Percentiles rank a stretch among this genome's conserved stretches.
Conservation (phyloP, 2,329 filamentous ascomycete genomes). For the Clonostachys chloroleuca region DNA sequence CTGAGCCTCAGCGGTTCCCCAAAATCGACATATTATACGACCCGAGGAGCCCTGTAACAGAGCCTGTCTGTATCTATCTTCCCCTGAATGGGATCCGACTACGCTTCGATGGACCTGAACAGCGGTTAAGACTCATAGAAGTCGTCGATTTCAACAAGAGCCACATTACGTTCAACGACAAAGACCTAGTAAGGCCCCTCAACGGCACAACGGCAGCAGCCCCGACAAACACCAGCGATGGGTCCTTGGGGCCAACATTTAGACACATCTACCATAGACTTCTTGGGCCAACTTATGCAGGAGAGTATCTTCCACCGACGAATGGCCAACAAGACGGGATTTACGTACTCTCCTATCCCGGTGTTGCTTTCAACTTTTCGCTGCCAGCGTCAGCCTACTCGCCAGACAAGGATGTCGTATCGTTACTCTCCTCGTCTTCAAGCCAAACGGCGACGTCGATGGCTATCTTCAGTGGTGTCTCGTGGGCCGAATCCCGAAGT, state of each 20-base stretch:
- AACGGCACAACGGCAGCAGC: conserved; percentile 26
- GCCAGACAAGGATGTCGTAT: conserved; percentile 74
- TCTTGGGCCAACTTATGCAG: conserved; percentile 90
- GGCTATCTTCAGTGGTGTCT: conserved; percentile 86
- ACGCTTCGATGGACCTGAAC: conserved; percentile 90
- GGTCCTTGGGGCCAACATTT: conserved; percentile 67
- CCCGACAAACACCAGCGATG: conserved; percentile 30
- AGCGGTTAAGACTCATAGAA: conserved; percentile 86
- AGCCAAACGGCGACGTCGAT: conserved; percentile 77
- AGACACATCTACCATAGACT: conserved; percentile 87
- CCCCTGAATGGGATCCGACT: conserved; percentile 84
- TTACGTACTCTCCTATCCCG: conserved; percentile 92
- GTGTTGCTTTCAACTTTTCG: conserved; percentile 88
- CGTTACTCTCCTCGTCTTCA: conserved; percentile 71
- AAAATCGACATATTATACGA: conserved; percentile 82
- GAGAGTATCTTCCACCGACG: conserved; percentile 76
- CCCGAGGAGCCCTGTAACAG: conserved; percentile 64
- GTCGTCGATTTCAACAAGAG: conserved; percentile 86
- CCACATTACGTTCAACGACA: conserved; percentile 73
- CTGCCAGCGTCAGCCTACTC: conserved; percentile 72
- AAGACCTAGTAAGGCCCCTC: conserved; percentile 68
- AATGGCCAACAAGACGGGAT: conserved; percentile 56
- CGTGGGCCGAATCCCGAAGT: conserved; percentile 80
- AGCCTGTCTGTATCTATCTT: conserved; percentile 71
- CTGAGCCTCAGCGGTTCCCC: conserved; percentile 77